Conservation (phyloP, 345 rosid species). For the Abelmoschus esculentus region DNA sequence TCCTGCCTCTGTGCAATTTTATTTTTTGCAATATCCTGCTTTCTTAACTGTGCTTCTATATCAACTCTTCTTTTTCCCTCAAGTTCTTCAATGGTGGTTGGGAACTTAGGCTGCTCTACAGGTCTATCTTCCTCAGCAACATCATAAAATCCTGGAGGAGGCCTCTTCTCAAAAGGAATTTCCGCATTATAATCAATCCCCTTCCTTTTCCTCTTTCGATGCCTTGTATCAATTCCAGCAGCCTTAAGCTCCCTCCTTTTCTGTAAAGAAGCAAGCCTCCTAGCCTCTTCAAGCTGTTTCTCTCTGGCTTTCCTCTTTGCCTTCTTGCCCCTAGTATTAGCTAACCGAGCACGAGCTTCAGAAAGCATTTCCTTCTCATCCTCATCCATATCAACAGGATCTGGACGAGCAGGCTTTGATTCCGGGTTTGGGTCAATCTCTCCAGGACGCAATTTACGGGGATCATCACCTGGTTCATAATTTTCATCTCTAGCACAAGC, state of each 20-base stretch:
- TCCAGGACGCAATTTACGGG: conserved; percentile 91
- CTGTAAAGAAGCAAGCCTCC: conserved; percentile 98
- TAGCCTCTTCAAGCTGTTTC: conserved; percentile 96
- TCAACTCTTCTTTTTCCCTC: conserved; percentile 94
- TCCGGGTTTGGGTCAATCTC: conserved; percentile 98
- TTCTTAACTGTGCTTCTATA: conserved; percentile 74
- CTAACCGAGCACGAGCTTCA: conserved; percentile 95
- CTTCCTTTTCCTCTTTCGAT: conserved; percentile 75
- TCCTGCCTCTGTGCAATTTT: conserved; percentile 98
- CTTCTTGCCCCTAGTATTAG: conserved; percentile 93
- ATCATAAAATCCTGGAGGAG: conserved; percentile 88
- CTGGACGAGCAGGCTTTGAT: conserved; percentile 98
- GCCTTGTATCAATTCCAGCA: conserved; percentile 83
- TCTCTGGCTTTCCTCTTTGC: conserved; percentile 97
- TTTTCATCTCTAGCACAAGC: conserved; percentile 96
- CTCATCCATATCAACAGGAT: conserved; percentile 99
- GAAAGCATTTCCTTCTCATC: conserved; percentile 99
- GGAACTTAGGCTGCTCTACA: conserved; percentile 69
- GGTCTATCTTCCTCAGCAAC: conserved; percentile 83
- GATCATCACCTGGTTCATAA: conserved; percentile 93
- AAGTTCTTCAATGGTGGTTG: conserved; percentile 86
- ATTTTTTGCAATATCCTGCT: conserved; percentile 76
- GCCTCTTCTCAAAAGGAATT: conserved; percentile 93
- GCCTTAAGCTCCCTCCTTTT: conserved; percentile 95
- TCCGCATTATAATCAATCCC: conserved; percentile 95